Evolutionary conservation across 139 green algal species (phyloP), one percentile per base, ranked within the genome.

Genomic region (Coelastrella sp.): DNA sequence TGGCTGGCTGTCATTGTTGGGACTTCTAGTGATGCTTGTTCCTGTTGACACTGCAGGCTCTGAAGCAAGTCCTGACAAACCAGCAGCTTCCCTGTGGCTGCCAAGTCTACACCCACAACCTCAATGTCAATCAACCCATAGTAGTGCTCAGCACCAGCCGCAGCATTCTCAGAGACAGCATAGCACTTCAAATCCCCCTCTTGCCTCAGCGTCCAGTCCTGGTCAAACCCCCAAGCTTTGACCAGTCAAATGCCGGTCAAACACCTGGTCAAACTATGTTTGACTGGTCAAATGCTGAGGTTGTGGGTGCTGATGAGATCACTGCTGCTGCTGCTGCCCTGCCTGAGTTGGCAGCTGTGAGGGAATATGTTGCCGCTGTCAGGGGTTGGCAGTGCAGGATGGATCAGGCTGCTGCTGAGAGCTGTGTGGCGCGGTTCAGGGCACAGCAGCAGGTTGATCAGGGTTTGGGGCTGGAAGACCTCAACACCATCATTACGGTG

Each of bases 1-100:
- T 35, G 19, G 14, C 73, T 25, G 73, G 10, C 10, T 79, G 17
- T 22, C 14, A 56, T 22, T 49, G 20, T 3, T 58, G 27, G 63
- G 12, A 72, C 15, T 82, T 27, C n/a, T 82, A 27, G 25, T 82
- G 75, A 24, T 82, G 75, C 8, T 86, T 73, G 59, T n/a, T 58
- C 8, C 60, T 74, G 82, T 35, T 87, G 80, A 60, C 20, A 24
- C 10, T 74, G 60, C 93, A 95, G 92, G 95, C 95, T 0, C 80
- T 97, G 19, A 27, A 92, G 56, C n/a, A 56, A 6, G 82, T 97
- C 3, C 88, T 96, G 87, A 35, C 75, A 22, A 60, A 82, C 9
- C 84, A 98, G 92, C 63, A 90, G 56, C 88, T 98, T 35, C 70
- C 87, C 17, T 97, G 96, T 92, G 94, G 97, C 85, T 97, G 97